A percentile compares a stretch with the other conserved stretches of the same genome.
These are phyloP conservation scores for Halocafeteria seosinensis DNA, from an alignment of 108 stramenopile species.

Conservation along the genomic window DNA sequence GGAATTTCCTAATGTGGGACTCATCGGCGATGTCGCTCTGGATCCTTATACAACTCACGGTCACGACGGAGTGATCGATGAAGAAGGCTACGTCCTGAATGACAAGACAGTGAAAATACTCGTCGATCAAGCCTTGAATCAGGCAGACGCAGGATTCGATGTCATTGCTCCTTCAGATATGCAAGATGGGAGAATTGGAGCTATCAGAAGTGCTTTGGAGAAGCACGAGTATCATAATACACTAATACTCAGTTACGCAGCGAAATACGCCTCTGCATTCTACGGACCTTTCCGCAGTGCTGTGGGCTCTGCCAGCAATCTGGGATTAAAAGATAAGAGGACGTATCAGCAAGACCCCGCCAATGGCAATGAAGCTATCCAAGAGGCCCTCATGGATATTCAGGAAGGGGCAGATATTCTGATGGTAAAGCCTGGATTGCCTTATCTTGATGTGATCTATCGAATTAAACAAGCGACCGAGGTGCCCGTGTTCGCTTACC, in stretches of 20 bases:
- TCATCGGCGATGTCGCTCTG: constrained; percentile 5
- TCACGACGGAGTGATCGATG: constrained; percentile 67
- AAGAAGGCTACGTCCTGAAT: constrained; percentile 69
- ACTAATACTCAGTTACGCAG: constrained; percentile 91
- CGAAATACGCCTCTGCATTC: constrained; percentile 93
- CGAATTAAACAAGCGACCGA: constrained; percentile 11
- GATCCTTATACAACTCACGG: constrained; percentile 43
- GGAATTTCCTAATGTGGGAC: neutral
- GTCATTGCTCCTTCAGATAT: constrained; percentile 87
- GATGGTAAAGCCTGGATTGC: constrained; percentile 97
- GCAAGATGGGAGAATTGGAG: constrained; percentile 92
- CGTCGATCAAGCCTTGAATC: constrained; percentile 81
- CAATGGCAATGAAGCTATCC: constrained; percentile 76
- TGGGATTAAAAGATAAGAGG: constrained; percentile 50
- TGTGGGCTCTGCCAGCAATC: constrained; percentile 65
- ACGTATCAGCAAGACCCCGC: constrained; percentile 98
- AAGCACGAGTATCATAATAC: constrained; percentile 93
- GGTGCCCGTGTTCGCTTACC: constrained; percentile 91
- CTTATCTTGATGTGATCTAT: constrained; percentile 81
- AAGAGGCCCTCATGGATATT: constrained; percentile 83
- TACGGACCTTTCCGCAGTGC: constrained; percentile 99
- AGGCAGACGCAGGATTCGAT: constrained; percentile 84
- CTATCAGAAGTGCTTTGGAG: constrained; percentile 88
- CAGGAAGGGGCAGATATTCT: constrained; percentile 95
- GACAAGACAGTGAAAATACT: constrained; percentile 89